Percentiles rank a stretch among this genome's conserved stretches.
Conservation (phyloP, 441 rosid species). For the Theobroma grandiflorum region DNA sequence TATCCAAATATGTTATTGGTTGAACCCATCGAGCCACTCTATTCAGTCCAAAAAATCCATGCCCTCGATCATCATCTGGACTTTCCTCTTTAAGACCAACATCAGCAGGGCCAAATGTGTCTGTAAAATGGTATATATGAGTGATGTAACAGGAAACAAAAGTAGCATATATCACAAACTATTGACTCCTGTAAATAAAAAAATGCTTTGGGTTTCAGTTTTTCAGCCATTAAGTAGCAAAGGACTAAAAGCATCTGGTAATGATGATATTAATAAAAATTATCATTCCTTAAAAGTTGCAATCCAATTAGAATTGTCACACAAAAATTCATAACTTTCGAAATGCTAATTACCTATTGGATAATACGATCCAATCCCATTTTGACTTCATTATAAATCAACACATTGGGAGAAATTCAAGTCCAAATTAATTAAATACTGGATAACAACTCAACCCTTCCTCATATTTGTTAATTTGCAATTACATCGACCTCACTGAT, state of each 20-base stretch:
- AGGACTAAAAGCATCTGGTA: not conserved
- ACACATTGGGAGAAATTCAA: not conserved
- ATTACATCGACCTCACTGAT: not conserved
- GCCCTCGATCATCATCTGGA: constrained; percentile 84
- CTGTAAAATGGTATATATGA: constrained; percentile 47
- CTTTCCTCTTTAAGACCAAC: constrained; percentile 76
- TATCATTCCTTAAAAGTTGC: not conserved
- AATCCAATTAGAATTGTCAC: not conserved
- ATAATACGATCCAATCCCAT: not conserved
- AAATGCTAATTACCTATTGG: not conserved
- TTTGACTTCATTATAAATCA: not conserved
- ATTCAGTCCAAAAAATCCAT: constrained; percentile 69
- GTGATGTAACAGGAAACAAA: constrained; percentile 20
- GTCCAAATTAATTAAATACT: not conserved
- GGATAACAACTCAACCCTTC: not conserved
- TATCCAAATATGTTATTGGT: constrained; percentile 80
- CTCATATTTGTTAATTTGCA: constrained; percentile 1
- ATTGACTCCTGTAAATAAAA: not conserved
- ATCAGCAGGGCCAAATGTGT: constrained; percentile 73
- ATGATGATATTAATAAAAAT: not conserved
- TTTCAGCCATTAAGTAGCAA: not conserved
- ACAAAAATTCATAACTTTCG: not conserved
- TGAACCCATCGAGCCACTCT: constrained; percentile 82
- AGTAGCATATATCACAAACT: not conserved
- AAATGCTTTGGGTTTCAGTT: not conserved